Evolutionary conservation across 345 rosid species (phyloP), one percentile per base, ranked within the genome.

Genomic region (Noccaea bulbosa): DNA sequence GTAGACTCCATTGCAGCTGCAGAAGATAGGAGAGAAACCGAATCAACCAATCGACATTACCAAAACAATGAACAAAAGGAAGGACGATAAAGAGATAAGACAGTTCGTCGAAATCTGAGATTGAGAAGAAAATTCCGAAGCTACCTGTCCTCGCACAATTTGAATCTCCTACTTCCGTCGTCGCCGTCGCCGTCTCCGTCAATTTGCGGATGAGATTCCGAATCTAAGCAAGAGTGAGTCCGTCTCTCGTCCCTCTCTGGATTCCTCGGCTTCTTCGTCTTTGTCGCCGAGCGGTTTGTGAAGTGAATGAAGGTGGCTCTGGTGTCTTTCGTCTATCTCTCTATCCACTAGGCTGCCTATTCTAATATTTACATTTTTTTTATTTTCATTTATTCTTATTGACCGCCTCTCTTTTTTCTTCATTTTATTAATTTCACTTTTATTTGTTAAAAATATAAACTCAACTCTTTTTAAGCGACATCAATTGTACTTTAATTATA

Each of bases 1-100:
- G 90, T 91, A 48, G 96, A 87, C 74, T 91, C 99, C 99, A 94
- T 93, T 80, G 71, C 59, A 48, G 50, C 69, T 54, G 11, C 44
- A 57, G n/a, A 57, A 48, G 20, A 62, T 10, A 32, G 1, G 14
- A 22, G 16, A 46, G 44, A 1, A 57, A 44, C 4, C 43, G 17
- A 65, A 77, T 59, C 43, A 48, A 62, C 1, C 58, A 53, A 54
- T 60, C 71, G 51, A 62, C 74, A 58, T 63, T 67, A 66, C 33
- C 40, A 30, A 82, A 16, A 53, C 65, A 72, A 59, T 41, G 33
- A 61, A 62, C 11, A 14, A 17, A 27, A 8, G 22, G 27, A 62
- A 65, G 41, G 20, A 22, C 6, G 15, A 33, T 38, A 45, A 47
- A 38, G 54, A 15, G 38, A 74, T 59, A 59, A 67, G 62, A 50